These are phyloP conservation scores for Myxozyma sirexii DNA, from an alignment of 805 yeast genomes.

Conservation along the genomic window DNA sequence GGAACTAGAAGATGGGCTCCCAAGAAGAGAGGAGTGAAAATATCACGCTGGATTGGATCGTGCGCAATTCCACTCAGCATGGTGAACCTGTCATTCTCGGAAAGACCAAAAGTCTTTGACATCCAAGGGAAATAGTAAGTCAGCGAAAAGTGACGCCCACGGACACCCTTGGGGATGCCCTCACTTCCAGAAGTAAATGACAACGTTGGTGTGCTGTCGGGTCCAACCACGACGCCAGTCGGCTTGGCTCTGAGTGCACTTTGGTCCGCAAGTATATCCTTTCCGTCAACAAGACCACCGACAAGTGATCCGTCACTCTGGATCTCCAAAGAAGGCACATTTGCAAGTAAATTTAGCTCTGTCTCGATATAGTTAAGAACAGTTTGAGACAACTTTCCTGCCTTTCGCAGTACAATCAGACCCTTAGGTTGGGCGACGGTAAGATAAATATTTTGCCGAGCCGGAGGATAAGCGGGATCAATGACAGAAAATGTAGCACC, in stretches of 20 bases:
- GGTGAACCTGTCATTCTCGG: slow-evolving; percentile 83
- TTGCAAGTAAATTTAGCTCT: slow-evolving; percentile 71
- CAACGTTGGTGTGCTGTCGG: slow-evolving; percentile 95
- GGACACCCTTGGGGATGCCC: slow-evolving; percentile 97
- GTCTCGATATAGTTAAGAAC: slow-evolving; percentile 77
- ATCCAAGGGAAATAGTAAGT: slow-evolving; percentile 99
- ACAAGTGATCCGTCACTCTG: slow-evolving; percentile 70
- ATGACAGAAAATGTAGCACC: slow-evolving; percentile 98
- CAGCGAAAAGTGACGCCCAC: slow-evolving; percentile 94
- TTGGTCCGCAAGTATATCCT: slow-evolving; percentile 57
- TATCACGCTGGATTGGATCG: slow-evolving; percentile 98
- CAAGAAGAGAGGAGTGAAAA: slow-evolving; percentile 94
- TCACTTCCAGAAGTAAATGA: slow-evolving; percentile 98
- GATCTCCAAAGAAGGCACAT: slow-evolving; percentile 76
- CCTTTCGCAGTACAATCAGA: slow-evolving; percentile 84
- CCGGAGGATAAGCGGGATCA: slow-evolving; percentile 99
- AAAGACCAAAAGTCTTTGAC: slow-evolving; percentile 79
- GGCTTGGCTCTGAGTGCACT: slow-evolving; percentile 52
- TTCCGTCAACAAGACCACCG: slow-evolving; percentile 49
- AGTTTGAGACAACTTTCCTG: slow-evolving; percentile 75
- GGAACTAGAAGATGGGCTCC: slow-evolving; percentile 95
- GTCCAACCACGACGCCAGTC: slow-evolving; percentile 92
- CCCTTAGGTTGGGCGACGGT: slow-evolving; percentile 94
- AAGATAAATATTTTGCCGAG: slow-evolving; percentile 90
- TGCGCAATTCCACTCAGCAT: slow-evolving; percentile 99